These are phyloP conservation scores for Babesia bovis DNA, from an alignment of 169 alveolate species.

Conservation along the genomic window DNA sequence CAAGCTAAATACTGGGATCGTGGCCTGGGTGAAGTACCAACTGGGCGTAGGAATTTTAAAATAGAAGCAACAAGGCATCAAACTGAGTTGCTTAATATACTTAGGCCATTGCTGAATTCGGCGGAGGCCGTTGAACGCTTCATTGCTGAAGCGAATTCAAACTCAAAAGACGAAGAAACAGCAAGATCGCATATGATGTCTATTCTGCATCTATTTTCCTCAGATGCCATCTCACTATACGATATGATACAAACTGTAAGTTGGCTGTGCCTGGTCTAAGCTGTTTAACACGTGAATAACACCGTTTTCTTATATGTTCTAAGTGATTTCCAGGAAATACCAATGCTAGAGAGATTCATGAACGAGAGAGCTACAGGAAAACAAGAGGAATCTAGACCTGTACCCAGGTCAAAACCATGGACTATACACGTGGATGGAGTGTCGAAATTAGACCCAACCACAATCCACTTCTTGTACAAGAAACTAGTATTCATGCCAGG, in stretches of 20 bases:
- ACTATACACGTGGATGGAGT: constrained; percentile 32
- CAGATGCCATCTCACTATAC: constrained; percentile 32
- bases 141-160: constrained; percentile 1
- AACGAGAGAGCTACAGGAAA: not conserved
- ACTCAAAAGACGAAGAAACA: constrained; percentile 20
- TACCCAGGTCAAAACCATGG: constrained; percentile 43
- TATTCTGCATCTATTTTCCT: constrained; percentile 31
- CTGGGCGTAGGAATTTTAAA: constrained; percentile 19
- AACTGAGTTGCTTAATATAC: not conserved
- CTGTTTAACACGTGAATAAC: not conserved
- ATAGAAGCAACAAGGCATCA: constrained; percentile 17
- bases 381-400: not conserved
- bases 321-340: constrained; percentile 23
- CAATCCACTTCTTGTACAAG: constrained; percentile 48
- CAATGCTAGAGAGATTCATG: constrained; percentile 26
- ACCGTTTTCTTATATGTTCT: not conserved
- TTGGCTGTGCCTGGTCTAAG: not conserved
- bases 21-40: not conserved
- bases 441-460: constrained; percentile 55
- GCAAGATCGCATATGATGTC: constrained; percentile 14
- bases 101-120: constrained; percentile 19
- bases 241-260: constrained; percentile 46
- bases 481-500: constrained; percentile 61
- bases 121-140: constrained; percentile 17
- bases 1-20: constrained; percentile 25